Evolutionary conservation across 805 yeast species (phyloP).

Genomic region (Wickerhamiella sorbophila): DNA sequence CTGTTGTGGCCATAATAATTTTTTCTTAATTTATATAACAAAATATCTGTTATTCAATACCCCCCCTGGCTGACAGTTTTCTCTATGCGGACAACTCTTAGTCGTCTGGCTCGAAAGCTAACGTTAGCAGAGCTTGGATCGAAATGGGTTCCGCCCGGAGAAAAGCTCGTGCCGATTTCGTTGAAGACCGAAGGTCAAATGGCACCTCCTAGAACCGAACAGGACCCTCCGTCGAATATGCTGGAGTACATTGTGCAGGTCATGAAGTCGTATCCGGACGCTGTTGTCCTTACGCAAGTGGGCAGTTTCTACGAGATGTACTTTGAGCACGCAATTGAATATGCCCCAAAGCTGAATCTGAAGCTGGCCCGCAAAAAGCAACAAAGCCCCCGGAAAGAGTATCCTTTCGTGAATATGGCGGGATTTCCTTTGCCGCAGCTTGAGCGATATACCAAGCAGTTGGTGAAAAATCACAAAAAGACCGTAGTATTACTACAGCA

Average conservation of each 20-base stretch:
- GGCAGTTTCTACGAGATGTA: constrained; percentile 37
- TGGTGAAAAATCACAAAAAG: constrained; percentile 54
- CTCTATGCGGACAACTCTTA: neutral
- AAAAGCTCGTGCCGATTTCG: neutral
- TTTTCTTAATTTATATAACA: too few species aligned
- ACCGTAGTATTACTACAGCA: constrained; percentile 72
- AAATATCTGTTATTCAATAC: neutral
- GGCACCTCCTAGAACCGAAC: neutral
- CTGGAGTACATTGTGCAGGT: constrained; percentile 15
- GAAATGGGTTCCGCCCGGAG: neutral
- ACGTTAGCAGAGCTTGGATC: neutral
- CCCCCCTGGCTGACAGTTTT: neutral
- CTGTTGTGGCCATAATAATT: too few species aligned
- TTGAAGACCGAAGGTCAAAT: neutral
- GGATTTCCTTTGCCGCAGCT: constrained; percentile 74
- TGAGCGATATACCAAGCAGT: constrained; percentile 54
- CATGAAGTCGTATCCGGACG: constrained; percentile 35
- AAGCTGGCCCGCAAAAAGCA: constrained; percentile 41
- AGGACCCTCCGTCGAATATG: constrained; percentile 5
- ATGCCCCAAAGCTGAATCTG: constrained; percentile 56
- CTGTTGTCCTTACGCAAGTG: constrained; percentile 33
- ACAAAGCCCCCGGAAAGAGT: constrained; percentile 23
- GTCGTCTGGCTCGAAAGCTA: neutral
- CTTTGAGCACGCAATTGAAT: constrained; percentile 70
- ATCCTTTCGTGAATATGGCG: constrained; percentile 41